Percentiles rank a stretch among this genome's conserved stretches.
Conservation (phyloP, 495 filamentous ascomycete species). For the Xylaria curta region DNA sequence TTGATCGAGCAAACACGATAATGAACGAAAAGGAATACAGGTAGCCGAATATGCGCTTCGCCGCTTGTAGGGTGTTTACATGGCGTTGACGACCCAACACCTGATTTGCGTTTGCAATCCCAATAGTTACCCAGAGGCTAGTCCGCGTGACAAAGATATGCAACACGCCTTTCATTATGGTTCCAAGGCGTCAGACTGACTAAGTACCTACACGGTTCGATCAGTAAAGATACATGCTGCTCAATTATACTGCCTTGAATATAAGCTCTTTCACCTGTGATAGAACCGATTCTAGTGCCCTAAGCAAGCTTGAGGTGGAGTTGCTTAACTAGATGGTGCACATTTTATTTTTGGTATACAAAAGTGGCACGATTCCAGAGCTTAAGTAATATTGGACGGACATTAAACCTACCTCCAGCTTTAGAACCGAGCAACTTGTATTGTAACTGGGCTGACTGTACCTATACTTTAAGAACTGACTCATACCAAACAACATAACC, state of each 20-base stretch:
- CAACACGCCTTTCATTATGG: neutral
- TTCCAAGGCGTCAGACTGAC: neutral
- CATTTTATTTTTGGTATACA: slow-evolving; percentile 10
- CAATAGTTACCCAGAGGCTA: too few relatives aligned
- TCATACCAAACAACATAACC: neutral
- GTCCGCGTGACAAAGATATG: too few relatives aligned
- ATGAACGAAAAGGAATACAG: too few relatives aligned
- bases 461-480: neutral
- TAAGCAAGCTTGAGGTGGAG: neutral
- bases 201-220: neutral
- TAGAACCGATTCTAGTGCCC: neutral
- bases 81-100: too few relatives aligned
- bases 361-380: neutral
- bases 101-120: too few relatives aligned
- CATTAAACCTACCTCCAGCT: neutral
- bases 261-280: neutral
- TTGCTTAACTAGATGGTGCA: neutral
- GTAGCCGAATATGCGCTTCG: too few relatives aligned
- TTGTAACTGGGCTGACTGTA: neutral
- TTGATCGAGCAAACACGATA: too few relatives aligned
- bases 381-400: neutral
- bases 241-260: neutral
- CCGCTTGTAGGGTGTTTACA: too few relatives aligned
- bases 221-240: neutral
- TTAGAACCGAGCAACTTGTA: neutral